Percentiles rank a stretch among this genome's conserved stretches.
Evolutionary conservation across 1,284 basidiomycete species (phyloP).

Genomic region (Porogramme epimiltina): DNA sequence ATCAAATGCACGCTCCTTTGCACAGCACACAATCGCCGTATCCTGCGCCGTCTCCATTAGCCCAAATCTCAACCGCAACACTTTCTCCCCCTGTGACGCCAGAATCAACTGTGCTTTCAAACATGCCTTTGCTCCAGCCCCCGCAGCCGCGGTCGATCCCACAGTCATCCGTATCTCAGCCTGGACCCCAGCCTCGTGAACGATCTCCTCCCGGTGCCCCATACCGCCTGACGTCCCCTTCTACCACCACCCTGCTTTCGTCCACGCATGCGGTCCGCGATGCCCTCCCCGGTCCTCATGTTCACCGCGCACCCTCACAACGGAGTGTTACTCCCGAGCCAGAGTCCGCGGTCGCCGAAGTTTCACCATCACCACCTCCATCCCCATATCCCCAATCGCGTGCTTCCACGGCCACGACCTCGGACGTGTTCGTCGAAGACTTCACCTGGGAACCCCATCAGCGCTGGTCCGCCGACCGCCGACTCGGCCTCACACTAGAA

Average conservation of each 20-base stretch:
- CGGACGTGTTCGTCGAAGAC: conserved; percentile 30
- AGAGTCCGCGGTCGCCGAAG: not conserved
- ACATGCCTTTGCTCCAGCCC: conserved; percentile 17
- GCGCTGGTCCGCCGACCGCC: conserved; percentile 35
- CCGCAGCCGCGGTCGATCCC: conserved; percentile 11
- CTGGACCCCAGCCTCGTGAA: conserved; percentile 4
- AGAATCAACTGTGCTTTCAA: conserved; percentile 12
- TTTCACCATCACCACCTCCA: conserved; percentile 1
- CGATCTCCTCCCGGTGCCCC: conserved; percentile 5
- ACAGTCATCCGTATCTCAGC: conserved; percentile 5
- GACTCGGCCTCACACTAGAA: conserved; percentile 29
- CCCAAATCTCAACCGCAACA: not conserved
- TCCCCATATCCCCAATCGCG: conserved; percentile 16
- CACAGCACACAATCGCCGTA: conserved; percentile 3
- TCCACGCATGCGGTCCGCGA: conserved; percentile 15
- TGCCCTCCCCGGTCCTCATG: conserved; percentile 1
- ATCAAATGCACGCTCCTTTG: conserved; percentile 6
- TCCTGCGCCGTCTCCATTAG: not conserved
- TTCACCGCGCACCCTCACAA: not conserved
- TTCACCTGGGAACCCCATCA: conserved; percentile 25
- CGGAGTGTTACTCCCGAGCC: not conserved
- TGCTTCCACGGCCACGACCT: conserved; percentile 13
- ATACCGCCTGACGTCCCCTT: conserved; percentile 16
- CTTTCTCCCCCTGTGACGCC: conserved; percentile 2
- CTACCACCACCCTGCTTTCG: conserved; percentile 18